Conservation (phyloP, 179 eudicot genomes). For the Spergularia azorica region DNA sequence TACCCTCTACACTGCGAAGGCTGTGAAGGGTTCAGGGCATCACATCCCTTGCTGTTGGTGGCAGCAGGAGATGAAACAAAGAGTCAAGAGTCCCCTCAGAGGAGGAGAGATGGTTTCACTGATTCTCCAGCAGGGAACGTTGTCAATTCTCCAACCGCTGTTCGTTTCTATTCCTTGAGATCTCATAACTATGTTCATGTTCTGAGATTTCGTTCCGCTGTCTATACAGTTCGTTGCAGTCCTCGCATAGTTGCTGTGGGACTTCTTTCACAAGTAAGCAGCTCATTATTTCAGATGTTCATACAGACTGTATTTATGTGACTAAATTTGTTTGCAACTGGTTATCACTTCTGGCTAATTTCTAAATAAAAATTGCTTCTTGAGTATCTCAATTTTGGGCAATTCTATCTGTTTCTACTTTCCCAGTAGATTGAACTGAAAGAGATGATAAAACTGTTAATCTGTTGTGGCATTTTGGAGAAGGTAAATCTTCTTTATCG, state of each 20-base stretch:
- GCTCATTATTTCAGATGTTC: slow-evolving; percentile 4
- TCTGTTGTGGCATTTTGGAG: not conserved
- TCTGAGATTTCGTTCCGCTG: slow-evolving; percentile 80
- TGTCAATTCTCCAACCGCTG: slow-evolving; percentile 74
- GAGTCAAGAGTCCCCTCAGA: slow-evolving; percentile 44
- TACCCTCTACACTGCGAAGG: slow-evolving; percentile 58
- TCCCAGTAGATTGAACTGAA: too few relatives aligned
- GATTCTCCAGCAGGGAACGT: slow-evolving; percentile 58
- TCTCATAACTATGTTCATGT: slow-evolving; percentile 84
- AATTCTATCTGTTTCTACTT: not conserved
- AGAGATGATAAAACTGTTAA: too few relatives aligned
- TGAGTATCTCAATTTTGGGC: not conserved
- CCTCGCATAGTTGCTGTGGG: slow-evolving; percentile 82
- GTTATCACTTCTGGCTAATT: too few relatives aligned
- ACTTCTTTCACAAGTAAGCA: slow-evolving; percentile 83
- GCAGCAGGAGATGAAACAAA: slow-evolving; percentile 84
- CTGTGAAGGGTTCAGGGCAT: slow-evolving; percentile 60
- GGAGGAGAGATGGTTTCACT: slow-evolving; percentile 58
- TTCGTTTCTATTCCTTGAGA: slow-evolving; percentile 88
- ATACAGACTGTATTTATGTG: not conserved
- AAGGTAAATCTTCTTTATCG: not conserved
- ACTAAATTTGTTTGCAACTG: not conserved
- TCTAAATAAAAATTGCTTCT: too few relatives aligned
- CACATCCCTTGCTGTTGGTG: slow-evolving; percentile 87
- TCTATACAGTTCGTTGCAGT: slow-evolving; percentile 84